These are phyloP conservation scores for Dictyophora rubrovolvata DNA, from an alignment of 768 basidiomycete genomes.

Conservation along the genomic window DNA sequence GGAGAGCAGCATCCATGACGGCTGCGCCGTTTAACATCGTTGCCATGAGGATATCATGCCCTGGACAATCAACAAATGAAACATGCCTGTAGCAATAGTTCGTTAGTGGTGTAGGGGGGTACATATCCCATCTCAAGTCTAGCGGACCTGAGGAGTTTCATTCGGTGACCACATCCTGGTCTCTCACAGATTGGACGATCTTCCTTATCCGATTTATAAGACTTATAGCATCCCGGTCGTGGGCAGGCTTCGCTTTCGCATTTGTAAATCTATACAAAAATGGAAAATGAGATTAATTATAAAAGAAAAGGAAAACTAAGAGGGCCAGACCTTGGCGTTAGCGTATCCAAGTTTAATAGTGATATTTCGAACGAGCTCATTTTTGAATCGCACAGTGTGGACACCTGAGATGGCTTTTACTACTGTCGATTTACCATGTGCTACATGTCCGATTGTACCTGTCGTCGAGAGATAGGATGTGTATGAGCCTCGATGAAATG, in stretches of 20 bases:
- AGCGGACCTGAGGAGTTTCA: slow-evolving; percentile 73
- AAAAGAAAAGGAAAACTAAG: neutral
- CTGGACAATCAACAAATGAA: slow-evolving; percentile 96
- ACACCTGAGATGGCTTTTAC: slow-evolving; percentile 99
- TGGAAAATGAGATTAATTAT: neutral
- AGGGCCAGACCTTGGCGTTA: slow-evolving; percentile 78
- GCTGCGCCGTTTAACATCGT: slow-evolving; percentile 99
- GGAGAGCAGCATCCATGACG: slow-evolving; percentile 97
- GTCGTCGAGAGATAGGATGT: no score
- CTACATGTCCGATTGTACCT: slow-evolving; percentile 99
- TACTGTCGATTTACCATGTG: slow-evolving; percentile 92
- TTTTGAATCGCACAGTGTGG: slow-evolving; percentile 97
- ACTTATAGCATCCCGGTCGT: slow-evolving; percentile 87
- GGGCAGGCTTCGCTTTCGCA: slow-evolving; percentile 92
- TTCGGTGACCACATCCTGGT: slow-evolving; percentile 79
- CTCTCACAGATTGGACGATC: slow-evolving; percentile 89
- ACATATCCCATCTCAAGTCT: neutral
- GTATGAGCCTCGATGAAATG: slow-evolving; percentile 5
- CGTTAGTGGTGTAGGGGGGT: neutral
- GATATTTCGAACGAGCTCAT: slow-evolving; percentile 97
- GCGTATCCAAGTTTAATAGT: slow-evolving; percentile 99
- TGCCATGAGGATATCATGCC: slow-evolving; percentile 99
- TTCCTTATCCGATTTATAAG: slow-evolving; percentile 90
- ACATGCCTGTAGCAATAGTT: slow-evolving; percentile 47
- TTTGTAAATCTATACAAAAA: slow-evolving; percentile 77